Base-by-base conservation (phyloP, 1,284 basidiomycete genomes). In the Lentinula novae-zelandiae region DNA sequence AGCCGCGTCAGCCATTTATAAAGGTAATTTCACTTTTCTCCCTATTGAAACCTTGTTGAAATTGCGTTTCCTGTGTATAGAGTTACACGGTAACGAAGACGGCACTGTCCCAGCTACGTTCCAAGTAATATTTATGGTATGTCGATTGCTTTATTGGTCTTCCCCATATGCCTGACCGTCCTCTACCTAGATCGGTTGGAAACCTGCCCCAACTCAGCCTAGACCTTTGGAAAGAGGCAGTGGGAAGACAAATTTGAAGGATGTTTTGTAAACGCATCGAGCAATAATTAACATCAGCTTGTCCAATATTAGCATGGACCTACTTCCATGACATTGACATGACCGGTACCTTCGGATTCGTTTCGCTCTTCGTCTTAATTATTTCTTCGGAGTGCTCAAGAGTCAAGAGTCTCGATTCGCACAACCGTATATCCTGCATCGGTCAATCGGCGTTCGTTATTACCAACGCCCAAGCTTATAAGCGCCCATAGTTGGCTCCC, bases 61-160 rank as follows among this genome's bases (percentile, higher is more conserved):
- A 46, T 46, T 22, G 53, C 49, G 46, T 17, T 13, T 34, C 56
- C 52, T 44, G 17, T 4, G 3, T 4, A 27, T 68, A 97, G 95
- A 90, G 62, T 69, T 99, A 59, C 91, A 98, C 71, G 93, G 92
- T 4, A 82, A 87, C 61, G 84, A 89, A 66, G 90, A 95, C 70
- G 93, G 91, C 2, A 83, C 82, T 2, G 81, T 99, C 31, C 93
- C 96, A 4, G 97, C 97, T 12, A 99, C 97, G 3, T 99, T 98
- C 76, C 92, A 96, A 70, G 79, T 98, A 57, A 95, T 99, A 63
- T 98, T 93, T 72, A 88, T 98, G 82, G 95, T 93, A 66, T 66
- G 82, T 76, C 17, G 44, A 50, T 17, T 40, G 17, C 46, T 38
- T 27, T 27, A 27, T 27, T 27, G 3, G 22, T 12, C 60, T 31